phyloP scores from a whole-genome alignment of 768 basidiomycete genomes.

The Dentipellis fragilis region DNA sequence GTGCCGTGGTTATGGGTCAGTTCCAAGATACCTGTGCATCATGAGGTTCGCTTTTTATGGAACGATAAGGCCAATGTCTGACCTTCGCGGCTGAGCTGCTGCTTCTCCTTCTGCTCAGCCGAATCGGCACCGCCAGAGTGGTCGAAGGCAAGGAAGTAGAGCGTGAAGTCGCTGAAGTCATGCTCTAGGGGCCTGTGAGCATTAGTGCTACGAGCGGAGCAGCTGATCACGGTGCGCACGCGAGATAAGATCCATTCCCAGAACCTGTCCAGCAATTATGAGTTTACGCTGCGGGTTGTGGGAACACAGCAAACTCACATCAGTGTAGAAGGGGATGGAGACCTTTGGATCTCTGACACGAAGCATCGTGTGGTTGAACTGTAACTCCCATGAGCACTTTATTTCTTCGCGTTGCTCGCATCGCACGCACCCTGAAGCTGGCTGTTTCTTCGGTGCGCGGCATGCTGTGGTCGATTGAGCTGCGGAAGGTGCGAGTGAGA shows the following conservation, averaged over 20 bases:
- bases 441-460: slow-evolving; percentile 13
- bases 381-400: background rate
- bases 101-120: slow-evolving; percentile 40
- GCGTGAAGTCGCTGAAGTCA: slow-evolving; percentile 51
- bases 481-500: background rate
- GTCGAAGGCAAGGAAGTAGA: slow-evolving; percentile 83
- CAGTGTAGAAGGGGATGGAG: slow-evolving; percentile 73
- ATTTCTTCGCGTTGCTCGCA: background rate
- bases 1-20: slow-evolving; percentile 88
- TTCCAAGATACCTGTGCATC: slow-evolving; percentile 57
- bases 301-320: slow-evolving; percentile 32
- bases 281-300: background rate
- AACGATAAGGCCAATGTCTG: background rate
- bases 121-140: slow-evolving; percentile 39
- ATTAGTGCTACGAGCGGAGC: background rate
- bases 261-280: slow-evolving; percentile 12
- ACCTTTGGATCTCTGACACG: slow-evolving; percentile 80
- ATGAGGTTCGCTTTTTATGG: too few species aligned
- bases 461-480: slow-evolving; percentile 1
- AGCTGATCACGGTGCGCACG: slow-evolving; percentile 5
- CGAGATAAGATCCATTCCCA: slow-evolving; percentile 23
- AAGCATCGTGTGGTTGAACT: slow-evolving; percentile 87
- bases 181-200: slow-evolving; percentile 29
- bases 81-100: slow-evolving; percentile 61
- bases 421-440: slow-evolving; percentile 6